Conservation (phyloP, 2,329 filamentous ascomycete species). For the Coniochaeta sp. region DNA sequence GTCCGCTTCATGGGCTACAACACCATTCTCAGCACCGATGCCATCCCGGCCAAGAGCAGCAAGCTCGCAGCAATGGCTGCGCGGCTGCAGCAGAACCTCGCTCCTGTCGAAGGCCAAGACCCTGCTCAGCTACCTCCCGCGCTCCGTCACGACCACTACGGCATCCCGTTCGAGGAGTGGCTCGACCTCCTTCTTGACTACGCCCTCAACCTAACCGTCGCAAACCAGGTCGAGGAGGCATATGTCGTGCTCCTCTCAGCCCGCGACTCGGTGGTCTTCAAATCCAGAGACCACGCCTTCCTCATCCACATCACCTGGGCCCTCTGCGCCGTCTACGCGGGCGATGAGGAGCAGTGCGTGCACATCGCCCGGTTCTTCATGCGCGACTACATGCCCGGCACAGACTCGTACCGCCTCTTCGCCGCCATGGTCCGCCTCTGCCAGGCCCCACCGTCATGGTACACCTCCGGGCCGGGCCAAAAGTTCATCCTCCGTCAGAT, state of each 20-base stretch:
- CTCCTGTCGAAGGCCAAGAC: constrained; percentile 22
- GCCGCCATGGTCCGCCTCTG: constrained; percentile 69
- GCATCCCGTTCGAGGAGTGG: constrained; percentile 78
- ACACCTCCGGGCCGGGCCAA: constrained; percentile 73
- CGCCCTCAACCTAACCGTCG: constrained; percentile 65
- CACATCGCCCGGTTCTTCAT: constrained; percentile 77
- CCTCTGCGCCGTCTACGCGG: constrained; percentile 74
- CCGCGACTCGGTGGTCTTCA: constrained; percentile 74
- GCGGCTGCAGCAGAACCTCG: constrained; percentile 39
- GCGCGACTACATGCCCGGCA: constrained; percentile 58
- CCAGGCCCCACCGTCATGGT: constrained; percentile 66
- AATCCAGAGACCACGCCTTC: constrained; percentile 58
- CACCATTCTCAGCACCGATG: constrained; percentile 23
- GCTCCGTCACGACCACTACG: constrained; percentile 42
- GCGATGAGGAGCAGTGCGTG: constrained; percentile 69
- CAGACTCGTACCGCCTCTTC: constrained; percentile 79
- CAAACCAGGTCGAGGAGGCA: constrained; percentile 60
- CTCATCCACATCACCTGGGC: constrained; percentile 73
- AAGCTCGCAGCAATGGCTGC: constrained; percentile 49
- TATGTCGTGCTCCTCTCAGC: constrained; percentile 77
- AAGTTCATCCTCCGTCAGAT: constrained; percentile 91
- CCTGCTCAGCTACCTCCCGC: constrained; percentile 11
- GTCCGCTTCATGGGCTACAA: constrained; percentile 44
- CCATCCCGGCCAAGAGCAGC: constrained; percentile 23
- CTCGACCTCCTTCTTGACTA: constrained; percentile 86